Evolutionary conservation across 1,284 basidiomycete species (phyloP), one percentile per base, ranked within the genome.

Genomic region (Kwoniella shivajii): DNA sequence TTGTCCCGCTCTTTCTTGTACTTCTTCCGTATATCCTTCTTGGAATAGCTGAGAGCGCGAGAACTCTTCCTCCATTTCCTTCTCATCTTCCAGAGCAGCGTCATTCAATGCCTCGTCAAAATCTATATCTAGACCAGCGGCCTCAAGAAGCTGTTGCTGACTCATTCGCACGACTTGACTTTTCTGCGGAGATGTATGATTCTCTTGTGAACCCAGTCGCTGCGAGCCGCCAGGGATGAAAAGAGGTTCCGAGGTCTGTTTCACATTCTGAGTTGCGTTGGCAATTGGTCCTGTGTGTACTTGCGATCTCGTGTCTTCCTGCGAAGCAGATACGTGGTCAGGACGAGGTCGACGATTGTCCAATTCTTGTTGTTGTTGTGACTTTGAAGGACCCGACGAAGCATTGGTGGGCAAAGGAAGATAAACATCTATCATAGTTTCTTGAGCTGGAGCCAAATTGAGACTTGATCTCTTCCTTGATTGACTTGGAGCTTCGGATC

Each of bases 71-170:
- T 45, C 48, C 44, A 55, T 50, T 16, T 66, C 60, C 31, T 53
- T 56, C 14, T 61, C 57, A 20, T 65, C 61, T 14, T 51, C 60
- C 20, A 67, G 65, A 24, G 68, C 73, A 56, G 72, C 55, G 16
- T 33, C 54, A 13, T 62, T 53, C 22, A 62, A 27, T 16, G 63
- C 62, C 11, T 67, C 66, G 11, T 71, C 65, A 18, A 63, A 33
- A 44, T 67, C 63, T 11, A 66, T 46, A 43, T 67, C 66, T 2
- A 73, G 31, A 1, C 73, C 73, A 1, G 65, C 60, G 29, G 63
- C 27, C 16, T 66, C 58, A n/a, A 73, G 53, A 4, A 63, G 59
- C 37, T 73, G 69, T 30, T 56, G 54, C 52, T 71, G 68, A 2
- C 64, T 62, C 64, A 73, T 65, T 7, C 47, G 41, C 1, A 60